Evolutionary conservation across 306 rosid species (phyloP).

Genomic region (Lagenaria siceraria): DNA sequence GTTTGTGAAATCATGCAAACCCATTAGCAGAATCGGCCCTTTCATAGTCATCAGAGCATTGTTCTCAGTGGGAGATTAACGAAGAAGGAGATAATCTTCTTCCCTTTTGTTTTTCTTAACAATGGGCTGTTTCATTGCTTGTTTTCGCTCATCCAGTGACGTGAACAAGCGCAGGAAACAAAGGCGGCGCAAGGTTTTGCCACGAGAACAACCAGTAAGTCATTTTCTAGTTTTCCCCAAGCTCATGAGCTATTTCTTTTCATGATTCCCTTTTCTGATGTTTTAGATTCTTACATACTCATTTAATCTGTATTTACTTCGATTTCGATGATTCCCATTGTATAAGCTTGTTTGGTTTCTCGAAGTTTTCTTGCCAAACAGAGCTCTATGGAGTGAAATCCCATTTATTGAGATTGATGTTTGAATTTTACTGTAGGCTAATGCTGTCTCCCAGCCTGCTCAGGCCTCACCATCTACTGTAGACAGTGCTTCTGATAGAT

Average conservation of each 20-base stretch:
- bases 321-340: background rate
- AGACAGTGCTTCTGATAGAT: slow-evolving; percentile 22
- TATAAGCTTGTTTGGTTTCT: background rate
- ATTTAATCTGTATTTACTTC: background rate
- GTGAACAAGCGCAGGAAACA: slow-evolving; percentile 25
- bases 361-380: background rate
- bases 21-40: background rate
- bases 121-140: slow-evolving; percentile 77
- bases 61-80: background rate
- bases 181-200: slow-evolving; percentile 28
- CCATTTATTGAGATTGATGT: background rate
- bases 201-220: slow-evolving; percentile 27
- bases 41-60: background rate
- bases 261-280: background rate
- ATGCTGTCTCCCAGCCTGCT: slow-evolving; percentile 24
- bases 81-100: background rate
- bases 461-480: slow-evolving; percentile 22
- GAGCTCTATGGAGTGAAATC: background rate
- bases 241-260: too few relatives aligned
- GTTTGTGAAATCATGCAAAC: slow-evolving; percentile 14
- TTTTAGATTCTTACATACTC: background rate
- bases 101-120: background rate
- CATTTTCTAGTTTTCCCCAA: background rate
- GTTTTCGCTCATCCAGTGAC: slow-evolving; percentile 65
- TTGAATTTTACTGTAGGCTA: slow-evolving; percentile 26